Percentiles rank a stretch among this genome's conserved stretches.
phyloP scores from a whole-genome alignment of 805 yeast species.

The Starmerella floricola region DNA sequence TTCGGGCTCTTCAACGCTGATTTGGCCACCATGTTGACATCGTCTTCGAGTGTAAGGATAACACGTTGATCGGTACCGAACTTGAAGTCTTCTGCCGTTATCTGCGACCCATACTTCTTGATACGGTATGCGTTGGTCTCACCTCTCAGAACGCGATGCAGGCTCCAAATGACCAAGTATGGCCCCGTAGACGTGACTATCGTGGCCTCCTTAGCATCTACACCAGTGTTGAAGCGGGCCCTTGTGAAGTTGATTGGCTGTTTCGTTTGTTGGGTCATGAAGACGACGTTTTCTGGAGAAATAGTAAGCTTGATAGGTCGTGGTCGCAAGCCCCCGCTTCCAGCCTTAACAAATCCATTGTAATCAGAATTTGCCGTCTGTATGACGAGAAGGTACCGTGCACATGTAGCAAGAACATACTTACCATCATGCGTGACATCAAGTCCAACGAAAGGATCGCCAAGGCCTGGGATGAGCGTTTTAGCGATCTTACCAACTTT shows the following conservation, averaged over 20 bases:
- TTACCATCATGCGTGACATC: constrained; percentile 70
- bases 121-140: constrained; percentile 49
- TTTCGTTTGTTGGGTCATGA: constrained; percentile 41
- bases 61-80: constrained; percentile 61
- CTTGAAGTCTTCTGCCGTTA: constrained; percentile 68
- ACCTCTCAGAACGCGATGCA: constrained; percentile 45
- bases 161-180: constrained; percentile 68
- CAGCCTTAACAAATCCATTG: constrained; percentile 54
- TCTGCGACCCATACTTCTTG: constrained; percentile 45
- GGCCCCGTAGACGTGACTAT: constrained; percentile 75
- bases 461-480: constrained; percentile 69
- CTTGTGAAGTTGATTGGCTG: constrained; percentile 47
- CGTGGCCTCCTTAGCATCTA: constrained; percentile 50
- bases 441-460: constrained; percentile 56
- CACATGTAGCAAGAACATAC: constrained; percentile 73
- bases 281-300: constrained; percentile 59
- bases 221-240: constrained; percentile 67
- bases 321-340: constrained; percentile 54
- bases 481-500: constrained; percentile 63
- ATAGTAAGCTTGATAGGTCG: constrained; percentile 55
- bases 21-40: constrained; percentile 58
- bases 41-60: constrained; percentile 61
- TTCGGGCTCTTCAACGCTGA: constrained; percentile 48
- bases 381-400: constrained; percentile 54
- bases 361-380: constrained; percentile 56